phyloP scores from a whole-genome alignment of 371 early-diverging fungal genomes.

The Cokeromyces recurvatus region DNA sequence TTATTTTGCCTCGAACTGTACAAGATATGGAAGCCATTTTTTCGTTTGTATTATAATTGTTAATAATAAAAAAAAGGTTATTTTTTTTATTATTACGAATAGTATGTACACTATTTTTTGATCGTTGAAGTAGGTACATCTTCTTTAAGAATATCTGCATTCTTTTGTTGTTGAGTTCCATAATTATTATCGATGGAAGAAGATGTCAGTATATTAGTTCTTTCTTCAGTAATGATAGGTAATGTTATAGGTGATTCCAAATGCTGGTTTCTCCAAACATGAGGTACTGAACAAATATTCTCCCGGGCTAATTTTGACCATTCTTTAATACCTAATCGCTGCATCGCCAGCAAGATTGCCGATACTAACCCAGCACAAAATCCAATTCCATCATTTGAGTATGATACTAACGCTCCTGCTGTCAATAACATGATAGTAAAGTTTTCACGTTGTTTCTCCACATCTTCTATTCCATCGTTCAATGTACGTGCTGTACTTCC shows the following conservation, averaged over 20 bases:
- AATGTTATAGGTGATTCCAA: not conserved
- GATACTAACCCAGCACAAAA: slow-evolving; percentile 64
- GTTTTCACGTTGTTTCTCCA: slow-evolving; percentile 49
- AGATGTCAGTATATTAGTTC: no score
- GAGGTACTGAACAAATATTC: slow-evolving; percentile 3
- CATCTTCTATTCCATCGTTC: slow-evolving; percentile 34
- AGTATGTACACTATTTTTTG: no score
- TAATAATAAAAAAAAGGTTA: no score
- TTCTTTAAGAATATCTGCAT: no score
- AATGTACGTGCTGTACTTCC: slow-evolving; percentile 57
- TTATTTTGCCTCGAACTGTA: slow-evolving; percentile 61
- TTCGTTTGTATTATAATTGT: slow-evolving; percentile 32
- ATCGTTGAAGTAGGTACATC: no score
- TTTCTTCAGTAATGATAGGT: no score
- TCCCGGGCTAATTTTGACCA: slow-evolving; percentile 12
- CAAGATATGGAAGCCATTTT: slow-evolving; percentile 76
- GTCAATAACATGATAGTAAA: slow-evolving; percentile 68
- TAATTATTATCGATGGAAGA: no score
- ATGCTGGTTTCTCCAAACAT: slow-evolving; percentile 5
- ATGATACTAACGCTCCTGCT: slow-evolving; percentile 65
- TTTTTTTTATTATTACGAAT: no score
- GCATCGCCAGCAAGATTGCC: slow-evolving; percentile 39
- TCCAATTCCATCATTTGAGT: slow-evolving; percentile 81
- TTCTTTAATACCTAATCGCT: slow-evolving; percentile 27
- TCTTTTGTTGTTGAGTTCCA: no score